A percentile compares a stretch with the other conserved stretches of the same genome.
These are phyloP conservation scores for Sphenostylis stenocarpa DNA, from an alignment of 306 rosid species.

Conservation along the genomic window DNA sequence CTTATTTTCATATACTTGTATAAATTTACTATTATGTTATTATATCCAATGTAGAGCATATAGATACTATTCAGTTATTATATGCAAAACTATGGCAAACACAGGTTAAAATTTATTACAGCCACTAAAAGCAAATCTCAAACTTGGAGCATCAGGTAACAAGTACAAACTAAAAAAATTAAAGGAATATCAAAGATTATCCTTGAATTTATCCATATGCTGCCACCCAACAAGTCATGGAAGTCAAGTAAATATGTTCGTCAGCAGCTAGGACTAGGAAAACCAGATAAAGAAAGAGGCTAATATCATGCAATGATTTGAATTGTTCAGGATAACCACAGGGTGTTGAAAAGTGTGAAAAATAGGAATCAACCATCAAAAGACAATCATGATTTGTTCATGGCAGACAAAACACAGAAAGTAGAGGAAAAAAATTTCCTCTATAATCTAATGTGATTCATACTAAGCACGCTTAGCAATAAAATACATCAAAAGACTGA, in stretches of 20 bases:
- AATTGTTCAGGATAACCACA: background rate
- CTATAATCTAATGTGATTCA: background rate
- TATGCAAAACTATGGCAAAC: background rate
- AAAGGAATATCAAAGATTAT: background rate
- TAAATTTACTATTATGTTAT: background rate
- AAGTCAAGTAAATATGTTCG: constrained; percentile 2
- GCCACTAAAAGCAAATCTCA: background rate
- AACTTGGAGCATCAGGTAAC: constrained; percentile 7
- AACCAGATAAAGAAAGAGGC: background rate
- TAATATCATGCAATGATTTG: background rate
- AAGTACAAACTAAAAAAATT: background rate
- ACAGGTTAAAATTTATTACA: background rate
- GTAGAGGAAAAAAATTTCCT: background rate
- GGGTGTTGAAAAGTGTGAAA: background rate
- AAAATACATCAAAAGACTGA: background rate
- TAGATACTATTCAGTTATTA: background rate
- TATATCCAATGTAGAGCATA: background rate
- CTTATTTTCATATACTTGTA: constrained; percentile 1
- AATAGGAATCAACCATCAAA: constrained; percentile 11
- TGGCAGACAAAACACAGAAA: constrained; percentile 10
- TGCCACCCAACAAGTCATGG: background rate
- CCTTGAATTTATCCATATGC: background rate
- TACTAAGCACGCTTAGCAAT: background rate
- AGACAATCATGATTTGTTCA: background rate
- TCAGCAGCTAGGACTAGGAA: background rate